Conservation (phyloP, 768 basidiomycete species). For the Xanthoconium purpureum region DNA sequence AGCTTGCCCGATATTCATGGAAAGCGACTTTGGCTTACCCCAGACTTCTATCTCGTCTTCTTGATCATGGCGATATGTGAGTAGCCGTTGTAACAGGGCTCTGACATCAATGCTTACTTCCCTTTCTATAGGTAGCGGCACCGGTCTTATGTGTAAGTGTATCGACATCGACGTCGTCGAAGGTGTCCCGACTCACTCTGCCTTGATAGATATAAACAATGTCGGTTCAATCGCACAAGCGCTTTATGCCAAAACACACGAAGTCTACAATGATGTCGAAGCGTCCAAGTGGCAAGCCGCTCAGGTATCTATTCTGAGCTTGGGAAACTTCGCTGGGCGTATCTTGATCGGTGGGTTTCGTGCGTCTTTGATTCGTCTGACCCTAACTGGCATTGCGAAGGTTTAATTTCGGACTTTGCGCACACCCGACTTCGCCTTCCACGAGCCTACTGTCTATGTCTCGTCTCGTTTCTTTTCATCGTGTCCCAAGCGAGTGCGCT, state of each 20-base stretch:
- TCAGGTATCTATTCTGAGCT: conserved; percentile 79
- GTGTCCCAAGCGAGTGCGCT: conserved; percentile 66
- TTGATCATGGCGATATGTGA: conserved; percentile 53
- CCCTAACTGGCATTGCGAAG: conserved; percentile 32
- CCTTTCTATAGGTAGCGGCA: conserved; percentile 56
- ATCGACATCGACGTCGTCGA: not conserved
- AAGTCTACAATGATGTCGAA: conserved; percentile 61
- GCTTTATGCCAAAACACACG: conserved; percentile 57
- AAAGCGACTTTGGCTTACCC: conserved; percentile 43
- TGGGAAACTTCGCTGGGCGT: conserved; percentile 80
- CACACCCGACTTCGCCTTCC: conserved; percentile 58
- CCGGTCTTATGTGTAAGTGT: conserved; percentile 69
- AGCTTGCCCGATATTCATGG: conserved; percentile 52
- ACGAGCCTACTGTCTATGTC: conserved; percentile 64
- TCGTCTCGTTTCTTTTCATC: conserved; percentile 67
- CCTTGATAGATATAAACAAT: conserved; percentile 70
- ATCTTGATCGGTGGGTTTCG: conserved; percentile 59
- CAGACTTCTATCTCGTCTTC: conserved; percentile 67
- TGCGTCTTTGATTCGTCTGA: not conserved
- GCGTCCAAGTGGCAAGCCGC: conserved; percentile 75
- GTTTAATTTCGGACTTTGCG: conserved; percentile 64
- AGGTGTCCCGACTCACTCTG: not conserved
- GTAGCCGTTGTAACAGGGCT: conserved; percentile 20
- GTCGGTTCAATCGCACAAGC: conserved; percentile 77
- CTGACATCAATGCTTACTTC: not conserved